Base-by-base conservation (phyloP, 805 yeast species). In the Cyberlindnera galapagoensis region DNA sequence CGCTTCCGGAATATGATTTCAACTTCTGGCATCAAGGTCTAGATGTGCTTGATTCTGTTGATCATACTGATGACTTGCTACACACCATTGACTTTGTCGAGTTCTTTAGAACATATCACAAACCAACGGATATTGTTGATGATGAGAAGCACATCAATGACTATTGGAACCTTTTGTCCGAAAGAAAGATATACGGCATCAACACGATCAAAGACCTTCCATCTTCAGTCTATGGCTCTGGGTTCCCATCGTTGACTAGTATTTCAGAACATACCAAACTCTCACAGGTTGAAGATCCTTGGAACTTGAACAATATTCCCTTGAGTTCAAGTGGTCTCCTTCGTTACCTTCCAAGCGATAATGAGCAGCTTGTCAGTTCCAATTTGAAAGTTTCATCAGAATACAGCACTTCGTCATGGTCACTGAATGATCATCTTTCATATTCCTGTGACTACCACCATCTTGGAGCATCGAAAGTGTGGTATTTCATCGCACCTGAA, bases 401-500 rank as follows among this genome's bases (percentile, higher is more conserved):
- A 3, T 71, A 67, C 40, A 65, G 79, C 30, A 56, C 71, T 3
- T 67, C 68, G 31, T 63, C 71, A 26, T 80, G 85, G 85, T 52
- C 56, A 14, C 52, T 66, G 33, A 82, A 74, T 42, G 87, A 80
- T 41, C 80, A 74, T 39, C 72, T 70, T 51, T 51, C 79, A 3
- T 74, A 74, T 26, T 47, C 60, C 9, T 56, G 67, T 18, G 75
- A 73, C 46, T 78, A 66, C 39, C 71, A 67, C 28, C 75, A 74
- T 40, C 42, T 62, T 30, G 88, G 87, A 3, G 69, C 70, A 6
- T 46, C 62, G 10, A 71, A 68, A 46, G 46, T 70, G 13, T 76
- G 85, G 83, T 77, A 74, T 39, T 66, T 76, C 34, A 63, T 80
- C n/a, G 70, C 80, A 0, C 79, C 77, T 11, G 59, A 61, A 44